Evolutionary conservation across 1,139 yeast species (phyloP), one percentile per base, ranked within the genome.

Genomic region (Blastobotrys petasosporus): DNA sequence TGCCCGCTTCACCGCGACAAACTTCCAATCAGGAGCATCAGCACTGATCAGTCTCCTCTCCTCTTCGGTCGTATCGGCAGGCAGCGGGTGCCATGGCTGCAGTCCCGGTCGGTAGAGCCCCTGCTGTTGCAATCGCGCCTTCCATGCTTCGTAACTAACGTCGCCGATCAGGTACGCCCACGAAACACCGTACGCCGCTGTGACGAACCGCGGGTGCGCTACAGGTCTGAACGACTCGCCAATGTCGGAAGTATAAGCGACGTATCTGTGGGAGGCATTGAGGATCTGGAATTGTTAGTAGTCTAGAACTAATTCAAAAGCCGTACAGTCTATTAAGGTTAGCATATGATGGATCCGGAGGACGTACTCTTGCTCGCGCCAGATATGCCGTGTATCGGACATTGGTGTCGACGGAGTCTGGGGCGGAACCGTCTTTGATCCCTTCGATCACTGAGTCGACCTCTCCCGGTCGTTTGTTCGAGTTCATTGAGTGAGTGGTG

Each of bases 181-280:
- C 4, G 90, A 82, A 33, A 85, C 67, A 28, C 81, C 87, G 61
- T 85, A 85, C 32, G 92, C 85, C 1, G 77, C 55, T 17, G 70
- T 73, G 15, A 85, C 94, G 32, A 81, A 50, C 35, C 58, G 57
- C 1, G 94, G 90, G 57, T 80, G 84, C 6, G 87, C 92, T 15
- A 85, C 84, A 0, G 94, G 94, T 46, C 95, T 73, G 66, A 85
- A 85, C n/a, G 92, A 83, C 61, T 85, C 95, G 20, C 95, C 95
- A 53, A 85, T 80, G 61, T 85, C 95, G 0, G 92, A 83, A 5
- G 94, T 85, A 64, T 85, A 85, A 2, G 95, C 95, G 23, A 85
- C 86, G 59, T 85, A 85, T 55, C 95, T 68, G 60, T 83, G 92
- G n/a, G 90, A 78, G 6, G 94, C 88, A 46, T 73, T 60, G 46